A percentile compares a stretch with the other conserved stretches of the same genome.
These are phyloP conservation scores for Fusarium sp. DNA, from an alignment of 2,329 filamentous ascomycete species.

Conservation along the genomic window DNA sequence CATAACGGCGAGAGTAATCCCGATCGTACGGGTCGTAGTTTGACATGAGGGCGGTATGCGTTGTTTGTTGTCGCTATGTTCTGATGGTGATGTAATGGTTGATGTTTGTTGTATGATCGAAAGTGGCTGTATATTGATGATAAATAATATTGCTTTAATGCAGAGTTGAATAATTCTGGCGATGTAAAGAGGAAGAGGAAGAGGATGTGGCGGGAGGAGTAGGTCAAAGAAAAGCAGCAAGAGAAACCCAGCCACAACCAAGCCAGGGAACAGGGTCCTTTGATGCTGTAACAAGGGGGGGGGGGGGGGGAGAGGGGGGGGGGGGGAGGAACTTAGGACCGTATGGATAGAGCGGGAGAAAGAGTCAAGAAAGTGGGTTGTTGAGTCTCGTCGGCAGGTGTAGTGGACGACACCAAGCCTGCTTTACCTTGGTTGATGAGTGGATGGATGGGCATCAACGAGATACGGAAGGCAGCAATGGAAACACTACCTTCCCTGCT, in stretches of 20 bases:
- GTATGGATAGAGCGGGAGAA: slow-evolving; percentile 5
- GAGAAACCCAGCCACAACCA: slow-evolving; percentile 26
- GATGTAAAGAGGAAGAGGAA: slow-evolving; percentile 23
- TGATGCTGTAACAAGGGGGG: slow-evolving; percentile 24
- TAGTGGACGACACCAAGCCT: slow-evolving; percentile 14
- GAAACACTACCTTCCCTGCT: slow-evolving; percentile 26
- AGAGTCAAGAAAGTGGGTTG: slow-evolving; percentile 24
- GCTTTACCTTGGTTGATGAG: slow-evolving; percentile 16
- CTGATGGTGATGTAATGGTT: neutral
- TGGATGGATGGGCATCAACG: slow-evolving; percentile 39
- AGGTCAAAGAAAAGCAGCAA: slow-evolving; percentile 25
- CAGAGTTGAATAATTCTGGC: slow-evolving; percentile 1
- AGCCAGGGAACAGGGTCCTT: slow-evolving; percentile 39
- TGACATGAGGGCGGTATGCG: slow-evolving; percentile 46
- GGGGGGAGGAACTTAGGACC: neutral
- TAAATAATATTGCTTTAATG: neutral
- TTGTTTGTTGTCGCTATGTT: slow-evolving; percentile 7
- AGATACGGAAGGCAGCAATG: slow-evolving; percentile 34
- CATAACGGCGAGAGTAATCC: slow-evolving; percentile 62
- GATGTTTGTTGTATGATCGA: neutral
- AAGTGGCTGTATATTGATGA: neutral
- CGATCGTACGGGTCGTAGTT: slow-evolving; percentile 67
- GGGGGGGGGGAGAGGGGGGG: neutral
- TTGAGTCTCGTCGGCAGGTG: slow-evolving; percentile 1
- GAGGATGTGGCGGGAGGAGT: slow-evolving; percentile 19